Conservation (phyloP, 257 asterid species). For the Thymus quinquecostatus region DNA sequence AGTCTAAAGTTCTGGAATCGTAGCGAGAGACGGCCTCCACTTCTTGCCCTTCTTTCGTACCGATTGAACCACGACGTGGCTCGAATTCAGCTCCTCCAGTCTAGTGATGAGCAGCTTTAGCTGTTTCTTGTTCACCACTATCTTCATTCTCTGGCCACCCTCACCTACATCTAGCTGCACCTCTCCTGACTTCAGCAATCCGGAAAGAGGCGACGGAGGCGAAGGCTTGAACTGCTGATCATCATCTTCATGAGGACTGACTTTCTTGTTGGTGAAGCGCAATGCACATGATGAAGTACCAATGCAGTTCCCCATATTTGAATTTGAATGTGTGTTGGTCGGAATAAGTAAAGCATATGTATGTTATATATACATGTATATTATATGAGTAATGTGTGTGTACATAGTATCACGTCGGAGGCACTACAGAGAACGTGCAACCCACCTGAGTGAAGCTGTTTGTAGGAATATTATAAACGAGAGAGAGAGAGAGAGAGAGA, state of each 20-base stretch:
- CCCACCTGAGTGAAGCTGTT: slow-evolving; percentile 30
- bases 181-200: slow-evolving; percentile 34
- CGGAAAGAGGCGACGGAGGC: slow-evolving; percentile 23
- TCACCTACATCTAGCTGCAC: slow-evolving; percentile 19
- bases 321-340: slow-evolving; percentile 1
- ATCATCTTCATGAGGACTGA: slow-evolving; percentile 22
- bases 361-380: not conserved
- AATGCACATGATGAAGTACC: slow-evolving; percentile 21
- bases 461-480: not conserved
- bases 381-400: not conserved
- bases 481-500: not conserved
- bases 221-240: slow-evolving; percentile 25
- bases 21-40: slow-evolving; percentile 61
- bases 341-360: not conserved
- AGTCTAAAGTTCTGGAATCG: slow-evolving; percentile 49
- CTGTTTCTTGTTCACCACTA: slow-evolving; percentile 58
- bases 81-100: slow-evolving; percentile 37
- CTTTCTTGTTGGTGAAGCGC: slow-evolving; percentile 25
- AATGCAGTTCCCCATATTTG: slow-evolving; percentile 46
- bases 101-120: slow-evolving; percentile 46
- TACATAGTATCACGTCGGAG: slow-evolving; percentile 29
- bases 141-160: slow-evolving; percentile 47
- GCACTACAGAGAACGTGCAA: slow-evolving; percentile 35
- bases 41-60: slow-evolving; percentile 26
- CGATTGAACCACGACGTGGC: slow-evolving; percentile 31